Conservation (phyloP, 1,139 yeast species). For the Lodderomyces beijingensis region DNA sequence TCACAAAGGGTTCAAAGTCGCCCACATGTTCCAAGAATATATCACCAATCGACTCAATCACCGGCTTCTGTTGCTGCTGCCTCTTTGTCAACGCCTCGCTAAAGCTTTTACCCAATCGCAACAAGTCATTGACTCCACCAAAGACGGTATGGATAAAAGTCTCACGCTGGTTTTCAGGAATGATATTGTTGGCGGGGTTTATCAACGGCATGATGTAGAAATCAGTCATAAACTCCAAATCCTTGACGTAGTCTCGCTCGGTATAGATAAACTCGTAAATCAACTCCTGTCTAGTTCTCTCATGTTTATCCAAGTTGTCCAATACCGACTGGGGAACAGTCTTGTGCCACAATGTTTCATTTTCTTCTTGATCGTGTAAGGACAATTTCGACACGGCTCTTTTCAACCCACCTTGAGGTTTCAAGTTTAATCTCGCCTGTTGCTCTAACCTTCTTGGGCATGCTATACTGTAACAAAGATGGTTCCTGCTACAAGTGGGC, state of each 20-base stretch:
- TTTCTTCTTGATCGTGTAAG: constrained; percentile 72
- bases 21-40: constrained; percentile 80
- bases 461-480: constrained; percentile 90
- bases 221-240: constrained; percentile 87
- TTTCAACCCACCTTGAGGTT: constrained; percentile 82
- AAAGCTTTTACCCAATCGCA: constrained; percentile 74
- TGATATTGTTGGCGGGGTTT: constrained; percentile 67
- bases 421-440: constrained; percentile 86
- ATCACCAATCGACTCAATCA: constrained; percentile 83
- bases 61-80: constrained; percentile 79
- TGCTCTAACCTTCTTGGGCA: constrained; percentile 96
- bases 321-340: constrained; percentile 81
- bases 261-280: constrained; percentile 92
- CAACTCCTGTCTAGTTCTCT: constrained; percentile 90
- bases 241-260: constrained; percentile 93
- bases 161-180: constrained; percentile 85
- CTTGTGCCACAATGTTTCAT: constrained; percentile 90
- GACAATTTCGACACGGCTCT: constrained; percentile 81
- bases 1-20: constrained; percentile 84
- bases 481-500: constrained; percentile 89
- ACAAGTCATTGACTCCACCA: constrained; percentile 83
- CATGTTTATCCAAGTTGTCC: constrained; percentile 76
- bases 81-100: constrained; percentile 88
- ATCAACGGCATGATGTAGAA: constrained; percentile 91
- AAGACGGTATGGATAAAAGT: constrained; percentile 89